A percentile compares a stretch with the other conserved stretches of the same genome.
These are phyloP conservation scores for Takashimella koratensis DNA, from an alignment of 1,284 basidiomycete genomes.

Conservation along the genomic window DNA sequence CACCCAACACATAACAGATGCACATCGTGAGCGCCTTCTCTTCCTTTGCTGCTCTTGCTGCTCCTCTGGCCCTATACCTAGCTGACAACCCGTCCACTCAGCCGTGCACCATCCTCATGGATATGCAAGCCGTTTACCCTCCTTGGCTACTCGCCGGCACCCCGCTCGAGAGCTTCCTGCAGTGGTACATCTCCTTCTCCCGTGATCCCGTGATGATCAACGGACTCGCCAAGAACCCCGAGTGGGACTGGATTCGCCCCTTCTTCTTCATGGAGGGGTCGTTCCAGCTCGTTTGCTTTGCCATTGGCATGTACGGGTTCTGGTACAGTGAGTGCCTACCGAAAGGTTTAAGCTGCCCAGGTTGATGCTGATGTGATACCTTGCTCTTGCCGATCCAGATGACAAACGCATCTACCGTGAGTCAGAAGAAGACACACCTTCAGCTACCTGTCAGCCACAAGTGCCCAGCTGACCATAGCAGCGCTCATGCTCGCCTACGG, in stretches of 20 bases:
- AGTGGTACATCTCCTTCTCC: slow-evolving; percentile 35
- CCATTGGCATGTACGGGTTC: slow-evolving; percentile 63
- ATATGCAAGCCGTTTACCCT: slow-evolving; percentile 44
- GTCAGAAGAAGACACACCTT: too few species aligned
- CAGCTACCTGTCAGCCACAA: too few species aligned
- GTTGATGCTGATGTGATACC: too few species aligned
- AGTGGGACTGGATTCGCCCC: slow-evolving; percentile 38
- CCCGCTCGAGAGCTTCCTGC: slow-evolving; percentile 23
- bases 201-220: slow-evolving; percentile 42
- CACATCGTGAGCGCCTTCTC: slow-evolving; percentile 14
- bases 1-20: slow-evolving; percentile 3
- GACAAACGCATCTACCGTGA: slow-evolving; percentile 41
- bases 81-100: slow-evolving; percentile 4
- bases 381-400: slow-evolving; percentile 24
- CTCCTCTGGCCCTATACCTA: too few species aligned
- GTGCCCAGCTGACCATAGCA: too few species aligned
- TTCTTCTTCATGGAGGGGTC: slow-evolving; percentile 49
- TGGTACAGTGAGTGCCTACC: slow-evolving; percentile 57
- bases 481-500: slow-evolving; percentile 64
- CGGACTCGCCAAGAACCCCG: slow-evolving; percentile 15
- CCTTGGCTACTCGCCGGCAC: slow-evolving; percentile 18
- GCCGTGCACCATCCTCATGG: slow-evolving; percentile 35
- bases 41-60: too few species aligned
- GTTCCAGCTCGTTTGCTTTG: slow-evolving; percentile 73
- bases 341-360: background rate